Base-by-base conservation (phyloP, 129 eudicot genomes). In the Apium graveolens region DNA sequence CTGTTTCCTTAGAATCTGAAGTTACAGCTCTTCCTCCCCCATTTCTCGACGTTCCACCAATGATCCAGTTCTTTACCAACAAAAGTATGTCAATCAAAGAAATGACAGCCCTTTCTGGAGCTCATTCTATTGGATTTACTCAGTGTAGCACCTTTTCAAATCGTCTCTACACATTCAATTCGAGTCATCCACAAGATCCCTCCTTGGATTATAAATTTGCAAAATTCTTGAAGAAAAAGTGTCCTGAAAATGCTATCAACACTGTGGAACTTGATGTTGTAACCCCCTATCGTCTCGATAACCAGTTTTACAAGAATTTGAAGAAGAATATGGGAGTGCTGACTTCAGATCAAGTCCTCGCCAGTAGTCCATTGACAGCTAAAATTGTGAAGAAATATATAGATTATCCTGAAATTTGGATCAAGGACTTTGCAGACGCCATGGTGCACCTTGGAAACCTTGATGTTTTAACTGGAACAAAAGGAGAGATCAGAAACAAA, bases 41-140 rank as follows among this genome's bases (percentile, higher is more conserved):
- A 0, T 1, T 1, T 2, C 70, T 26, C 18, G 45, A 80, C 53
- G 29, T 85, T 0, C 20, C 63, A 10, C 26, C 34, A 24, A 77
- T 87, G 9, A 44, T 41, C 26, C 17, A 26, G 2, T 48, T 0
- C 4, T 89, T 89, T 49, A 66, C 75, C n/a, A 41, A 70, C n/a
- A 85, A 79, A 83, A 81, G 91, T 20, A 32, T 89, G 60, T 73
- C 84, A 8, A 45, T 75, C 14, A 21, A 24, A 26, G 91, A 89
- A 35, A 73, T 89, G 78, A 86, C 85, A 21, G 83, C 86, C 2
- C 89, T 89, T 8, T 89, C 87, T 0, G 93, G 85, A 5, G 91
- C 93, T 53, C 89, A 89, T 53, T 85, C 91, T 17, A 85, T 89
- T 13, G 93, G 93, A n/a, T 27, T 76, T 69, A 21, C 83, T 4